Evolutionary conservation across 306 rosid genomes (phyloP).

Genomic region (Mucuna pruriens): DNA sequence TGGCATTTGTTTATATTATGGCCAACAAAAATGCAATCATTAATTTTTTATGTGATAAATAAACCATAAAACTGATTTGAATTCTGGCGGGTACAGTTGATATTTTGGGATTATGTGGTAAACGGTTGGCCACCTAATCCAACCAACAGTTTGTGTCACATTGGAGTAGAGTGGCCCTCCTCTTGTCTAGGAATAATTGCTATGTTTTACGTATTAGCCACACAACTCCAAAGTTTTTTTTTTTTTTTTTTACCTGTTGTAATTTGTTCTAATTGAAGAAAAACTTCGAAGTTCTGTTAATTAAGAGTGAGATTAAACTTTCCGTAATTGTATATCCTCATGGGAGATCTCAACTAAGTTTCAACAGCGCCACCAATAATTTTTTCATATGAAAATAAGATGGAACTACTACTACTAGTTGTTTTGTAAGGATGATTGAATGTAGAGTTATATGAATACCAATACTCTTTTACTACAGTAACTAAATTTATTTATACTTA

Average conservation of each 20-base stretch:
- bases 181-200: slow-evolving; percentile 34
- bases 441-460: neutral
- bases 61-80: slow-evolving; percentile 47
- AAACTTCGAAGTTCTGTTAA: slow-evolving; percentile 17
- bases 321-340: neutral
- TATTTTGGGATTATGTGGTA: slow-evolving; percentile 32
- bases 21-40: slow-evolving; percentile 1
- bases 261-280: slow-evolving; percentile 21
- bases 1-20: neutral
- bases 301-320: slow-evolving; percentile 22
- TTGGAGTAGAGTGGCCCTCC: slow-evolving; percentile 38
- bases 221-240: neutral
- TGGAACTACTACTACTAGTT: neutral
- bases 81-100: slow-evolving; percentile 66
- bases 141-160: slow-evolving; percentile 38
- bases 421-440: neutral
- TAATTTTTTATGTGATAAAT: slow-evolving; percentile 11
- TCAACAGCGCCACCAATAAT: neutral
- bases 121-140: slow-evolving; percentile 80
- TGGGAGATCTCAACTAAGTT: slow-evolving; percentile 5
- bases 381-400: neutral
- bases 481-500: neutral
- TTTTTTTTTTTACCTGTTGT: neutral
- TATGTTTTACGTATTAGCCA: slow-evolving; percentile 34
- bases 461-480: neutral